Evolutionary conservation across 306 rosid species (phyloP).

Genomic region (Glycine tomentella): DNA sequence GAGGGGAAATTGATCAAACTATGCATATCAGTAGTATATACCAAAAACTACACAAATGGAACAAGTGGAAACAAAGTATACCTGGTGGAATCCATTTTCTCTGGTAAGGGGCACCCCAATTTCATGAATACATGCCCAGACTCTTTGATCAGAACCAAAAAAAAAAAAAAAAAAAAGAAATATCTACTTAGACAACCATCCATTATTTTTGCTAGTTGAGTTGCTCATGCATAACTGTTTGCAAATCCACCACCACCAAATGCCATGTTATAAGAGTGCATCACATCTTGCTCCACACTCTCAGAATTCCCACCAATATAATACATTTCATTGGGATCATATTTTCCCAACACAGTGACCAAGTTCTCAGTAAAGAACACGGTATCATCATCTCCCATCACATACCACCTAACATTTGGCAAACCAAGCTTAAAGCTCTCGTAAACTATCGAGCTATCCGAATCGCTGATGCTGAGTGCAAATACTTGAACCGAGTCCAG

Average conservation of each 20-base stretch:
- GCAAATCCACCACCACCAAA: slow-evolving; percentile 98
- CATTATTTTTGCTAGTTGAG: slow-evolving; percentile 59
- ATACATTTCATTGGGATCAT: slow-evolving; percentile 72
- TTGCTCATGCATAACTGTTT: slow-evolving; percentile 80
- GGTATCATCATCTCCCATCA: slow-evolving; percentile 97
- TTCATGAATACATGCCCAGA: slow-evolving; percentile 88
- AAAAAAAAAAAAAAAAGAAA: too few species aligned
- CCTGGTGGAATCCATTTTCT: slow-evolving; percentile 95
- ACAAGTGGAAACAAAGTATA: slow-evolving; percentile 42
- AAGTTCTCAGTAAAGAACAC: slow-evolving; percentile 79
- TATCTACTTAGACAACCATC: slow-evolving; percentile 87
- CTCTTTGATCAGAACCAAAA: slow-evolving; percentile 96
- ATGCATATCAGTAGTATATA: neutral
- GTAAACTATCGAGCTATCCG: slow-evolving; percentile 80
- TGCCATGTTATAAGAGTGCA: slow-evolving; percentile 89
- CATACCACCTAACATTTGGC: slow-evolving; percentile 90
- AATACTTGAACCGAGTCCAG: slow-evolving; percentile 61
- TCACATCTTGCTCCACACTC: slow-evolving; percentile 86
- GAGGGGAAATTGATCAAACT: neutral
- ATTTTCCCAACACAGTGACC: slow-evolving; percentile 72
- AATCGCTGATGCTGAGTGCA: slow-evolving; percentile 73
- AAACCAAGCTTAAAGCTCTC: slow-evolving; percentile 74
- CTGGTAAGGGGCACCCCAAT: slow-evolving; percentile 79
- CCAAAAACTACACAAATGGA: neutral
- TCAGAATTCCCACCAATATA: slow-evolving; percentile 93